Conservation (phyloP, 2,329 filamentous ascomycete genomes). For the Tolypocladium inflatum region DNA sequence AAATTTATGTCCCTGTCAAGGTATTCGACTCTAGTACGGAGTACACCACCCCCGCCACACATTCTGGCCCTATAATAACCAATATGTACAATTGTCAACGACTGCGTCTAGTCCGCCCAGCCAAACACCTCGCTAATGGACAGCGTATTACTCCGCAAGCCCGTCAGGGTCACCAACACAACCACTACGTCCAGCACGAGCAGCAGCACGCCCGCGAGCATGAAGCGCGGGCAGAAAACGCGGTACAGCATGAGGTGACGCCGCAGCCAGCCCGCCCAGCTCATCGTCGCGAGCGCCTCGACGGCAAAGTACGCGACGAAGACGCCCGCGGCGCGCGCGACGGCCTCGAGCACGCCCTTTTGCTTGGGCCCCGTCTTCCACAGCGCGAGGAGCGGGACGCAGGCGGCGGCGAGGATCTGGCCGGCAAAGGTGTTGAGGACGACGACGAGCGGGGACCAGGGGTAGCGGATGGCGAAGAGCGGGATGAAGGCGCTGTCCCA, state of each 20-base stretch:
- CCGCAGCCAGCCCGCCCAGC: slow-evolving; percentile 80
- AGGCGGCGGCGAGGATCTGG: slow-evolving; percentile 72
- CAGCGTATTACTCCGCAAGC: slow-evolving; percentile 65
- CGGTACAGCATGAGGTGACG: slow-evolving; percentile 94
- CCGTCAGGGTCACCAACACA: slow-evolving; percentile 61
- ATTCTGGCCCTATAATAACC: not conserved
- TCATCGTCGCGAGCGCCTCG: slow-evolving; percentile 75
- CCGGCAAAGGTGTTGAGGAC: slow-evolving; percentile 81
- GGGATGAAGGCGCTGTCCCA: slow-evolving; percentile 96
- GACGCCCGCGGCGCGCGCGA: slow-evolving; percentile 61
- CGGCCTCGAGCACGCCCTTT: slow-evolving; percentile 56
- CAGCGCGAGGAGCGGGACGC: slow-evolving; percentile 70
- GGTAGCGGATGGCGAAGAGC: slow-evolving; percentile 72
- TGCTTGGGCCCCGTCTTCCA: slow-evolving; percentile 84
- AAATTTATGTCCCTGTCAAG: not conserved
- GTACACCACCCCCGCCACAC: not conserved
- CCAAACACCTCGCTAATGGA: slow-evolving; percentile 87
- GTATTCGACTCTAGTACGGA: not conserved
- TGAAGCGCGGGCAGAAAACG: slow-evolving; percentile 85
- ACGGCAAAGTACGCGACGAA: slow-evolving; percentile 78
- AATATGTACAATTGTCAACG: not conserved
- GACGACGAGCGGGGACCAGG: slow-evolving; percentile 78
- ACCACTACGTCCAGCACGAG: slow-evolving; percentile 69
- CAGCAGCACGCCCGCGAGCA: slow-evolving; percentile 66
- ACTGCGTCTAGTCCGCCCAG: slow-evolving; percentile 40